A percentile compares a stretch with the other conserved stretches of the same genome.
Conservation (phyloP, 257 asterid genomes). For the Fraxinus quadrangulata region DNA sequence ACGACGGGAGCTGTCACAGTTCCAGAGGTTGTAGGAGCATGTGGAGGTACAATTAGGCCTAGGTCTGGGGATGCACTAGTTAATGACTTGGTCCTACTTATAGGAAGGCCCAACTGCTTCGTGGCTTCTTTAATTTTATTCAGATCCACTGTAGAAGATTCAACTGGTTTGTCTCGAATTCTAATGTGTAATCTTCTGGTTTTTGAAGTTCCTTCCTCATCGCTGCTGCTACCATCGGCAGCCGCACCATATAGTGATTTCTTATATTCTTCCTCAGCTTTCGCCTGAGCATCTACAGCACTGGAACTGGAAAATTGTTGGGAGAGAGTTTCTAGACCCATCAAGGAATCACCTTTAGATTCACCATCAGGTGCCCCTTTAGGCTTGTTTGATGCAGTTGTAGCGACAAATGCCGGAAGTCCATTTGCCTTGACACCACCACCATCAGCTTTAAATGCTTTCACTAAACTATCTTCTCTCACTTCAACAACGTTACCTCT, state of each 20-base stretch:
- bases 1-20: constrained; percentile 44
- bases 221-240: constrained; percentile 95
- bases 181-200: constrained; percentile 68
- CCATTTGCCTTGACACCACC: constrained; percentile 60
- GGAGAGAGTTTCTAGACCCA: constrained; percentile 79
- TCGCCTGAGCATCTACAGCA: constrained; percentile 84
- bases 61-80: constrained; percentile 78
- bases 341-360: constrained; percentile 54
- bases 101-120: constrained; percentile 77
- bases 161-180: constrained; percentile 83
- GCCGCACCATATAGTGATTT: constrained; percentile 72
- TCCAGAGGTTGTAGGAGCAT: constrained; percentile 50
- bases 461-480: constrained; percentile 87
- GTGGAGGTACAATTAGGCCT: constrained; percentile 63
- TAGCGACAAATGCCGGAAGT: constrained; percentile 42
- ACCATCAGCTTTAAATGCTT: constrained; percentile 65
- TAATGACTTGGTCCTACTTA: constrained; percentile 77
- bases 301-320: constrained; percentile 54
- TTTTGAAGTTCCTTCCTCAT: constrained; percentile 90
- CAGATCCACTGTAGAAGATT: constrained; percentile 84
- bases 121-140: constrained; percentile 98
- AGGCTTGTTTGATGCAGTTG: constrained; percentile 51
- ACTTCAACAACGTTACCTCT: constrained; percentile 95
- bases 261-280: constrained; percentile 97
- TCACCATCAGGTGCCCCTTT: constrained; percentile 46